Conservation (phyloP, 768 basidiomycete genomes). For the Sporobolomyces phaffii region DNA sequence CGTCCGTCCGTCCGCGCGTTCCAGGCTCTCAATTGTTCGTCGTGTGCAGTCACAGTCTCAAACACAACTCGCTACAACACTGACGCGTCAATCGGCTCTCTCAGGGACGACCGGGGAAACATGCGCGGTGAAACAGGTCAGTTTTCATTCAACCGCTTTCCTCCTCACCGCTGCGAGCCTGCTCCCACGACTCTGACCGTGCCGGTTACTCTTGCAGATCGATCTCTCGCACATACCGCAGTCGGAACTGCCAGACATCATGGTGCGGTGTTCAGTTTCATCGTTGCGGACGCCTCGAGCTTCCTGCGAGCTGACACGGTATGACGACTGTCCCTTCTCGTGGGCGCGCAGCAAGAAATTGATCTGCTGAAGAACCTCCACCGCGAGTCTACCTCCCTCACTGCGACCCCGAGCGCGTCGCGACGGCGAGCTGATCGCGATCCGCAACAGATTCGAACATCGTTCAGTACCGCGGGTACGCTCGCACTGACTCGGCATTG, state of each 20-base stretch:
- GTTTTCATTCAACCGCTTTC: too few relatives aligned
- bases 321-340: too few relatives aligned
- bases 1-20: background rate
- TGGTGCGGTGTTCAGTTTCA: conserved; percentile 54
- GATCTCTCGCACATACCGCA: conserved; percentile 88
- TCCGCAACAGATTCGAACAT: conserved; percentile 75
- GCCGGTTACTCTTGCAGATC: conserved; percentile 50
- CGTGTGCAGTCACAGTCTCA: too few relatives aligned
- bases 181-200: background rate
- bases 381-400: conserved; percentile 51
- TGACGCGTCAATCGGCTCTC: conserved; percentile 54
- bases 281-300: conserved; percentile 34
- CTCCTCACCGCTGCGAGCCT: background rate
- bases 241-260: conserved; percentile 89
- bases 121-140: conserved; percentile 84
- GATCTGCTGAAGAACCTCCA: conserved; percentile 94
- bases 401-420: background rate
- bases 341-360: conserved; percentile 81
- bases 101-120: conserved; percentile 86
- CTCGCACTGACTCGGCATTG: conserved; percentile 84
- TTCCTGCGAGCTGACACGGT: background rate
- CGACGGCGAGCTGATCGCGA: too few relatives aligned
- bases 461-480: conserved; percentile 98
- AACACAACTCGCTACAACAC: too few relatives aligned
- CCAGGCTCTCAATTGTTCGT: conserved; percentile 36